A percentile compares a stretch with the other conserved stretches of the same genome.
Conservation (phyloP, 2,329 filamentous ascomycete species). For the Fusarium nygamai region DNA sequence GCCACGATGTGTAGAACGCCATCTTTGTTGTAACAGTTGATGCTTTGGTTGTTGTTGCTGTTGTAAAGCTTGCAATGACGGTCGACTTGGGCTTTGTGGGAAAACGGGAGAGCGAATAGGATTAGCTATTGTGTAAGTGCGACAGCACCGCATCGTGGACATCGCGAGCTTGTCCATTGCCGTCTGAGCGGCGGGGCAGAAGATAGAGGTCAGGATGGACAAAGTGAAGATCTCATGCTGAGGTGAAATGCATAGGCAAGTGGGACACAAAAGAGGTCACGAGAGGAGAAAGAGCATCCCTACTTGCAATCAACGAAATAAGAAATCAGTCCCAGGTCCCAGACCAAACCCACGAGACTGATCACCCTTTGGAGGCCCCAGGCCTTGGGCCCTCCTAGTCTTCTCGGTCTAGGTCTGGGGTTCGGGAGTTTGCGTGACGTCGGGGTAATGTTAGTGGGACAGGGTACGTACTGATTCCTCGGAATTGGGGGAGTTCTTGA, state of each 20-base stretch:
- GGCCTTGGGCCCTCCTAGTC: neutral
- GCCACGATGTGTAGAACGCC: conserved; percentile 47
- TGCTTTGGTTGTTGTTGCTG: conserved; percentile 5
- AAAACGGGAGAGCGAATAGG: conserved; percentile 3
- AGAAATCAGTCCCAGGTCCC: neutral
- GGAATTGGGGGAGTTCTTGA: conserved; percentile 21
- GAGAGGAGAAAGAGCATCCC: neutral
- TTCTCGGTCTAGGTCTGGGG: conserved; percentile 32
- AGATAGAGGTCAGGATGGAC: conserved; percentile 34
- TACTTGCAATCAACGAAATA: neutral
- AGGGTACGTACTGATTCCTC: conserved; percentile 18
- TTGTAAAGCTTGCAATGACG: conserved; percentile 2
- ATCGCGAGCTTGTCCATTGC: conserved; percentile 48
- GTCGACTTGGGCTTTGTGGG: conserved; percentile 1
- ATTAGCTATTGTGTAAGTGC: conserved; percentile 28
- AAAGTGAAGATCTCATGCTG: conserved; percentile 34
- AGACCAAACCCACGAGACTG: conserved; percentile 16
- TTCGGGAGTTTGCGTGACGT: conserved; percentile 38
- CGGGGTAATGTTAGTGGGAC: conserved; percentile 24
- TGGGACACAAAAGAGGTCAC: neutral
- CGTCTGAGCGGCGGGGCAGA: conserved; percentile 39
- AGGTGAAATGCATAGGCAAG: conserved; percentile 2
- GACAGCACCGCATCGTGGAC: conserved; percentile 42
- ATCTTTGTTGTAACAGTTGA: conserved; percentile 28
- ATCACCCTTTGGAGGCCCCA: conserved; percentile 24